Conservation (phyloP, 2,329 filamentous ascomycete genomes). For the Xylaria sp. region DNA sequence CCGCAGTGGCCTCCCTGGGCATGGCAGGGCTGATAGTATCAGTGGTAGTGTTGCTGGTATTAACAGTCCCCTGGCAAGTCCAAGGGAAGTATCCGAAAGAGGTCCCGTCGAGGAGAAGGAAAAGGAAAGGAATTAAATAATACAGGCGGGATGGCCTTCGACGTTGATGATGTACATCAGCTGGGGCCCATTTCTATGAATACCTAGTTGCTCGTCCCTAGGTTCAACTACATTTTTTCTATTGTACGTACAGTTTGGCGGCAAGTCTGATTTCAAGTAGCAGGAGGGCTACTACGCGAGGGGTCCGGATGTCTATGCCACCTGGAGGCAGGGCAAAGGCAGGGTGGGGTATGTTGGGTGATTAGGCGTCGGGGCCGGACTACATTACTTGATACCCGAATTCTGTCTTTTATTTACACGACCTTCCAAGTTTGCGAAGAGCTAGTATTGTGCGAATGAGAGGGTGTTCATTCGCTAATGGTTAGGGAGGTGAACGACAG, state of each 20-base stretch:
- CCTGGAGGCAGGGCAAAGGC: slow-evolving; percentile 15
- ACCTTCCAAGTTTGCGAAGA: slow-evolving; percentile 1
- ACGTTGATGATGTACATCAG: slow-evolving; percentile 1
- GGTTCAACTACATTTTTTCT: slow-evolving; percentile 10
- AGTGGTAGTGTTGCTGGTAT: slow-evolving; percentile 76
- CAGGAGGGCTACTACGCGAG: slow-evolving; percentile 2
- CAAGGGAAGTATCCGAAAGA: slow-evolving; percentile 57
- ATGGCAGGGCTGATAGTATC: slow-evolving; percentile 84
- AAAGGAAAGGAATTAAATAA: slow-evolving; percentile 35
- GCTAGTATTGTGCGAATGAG: neutral
- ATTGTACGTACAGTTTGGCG: slow-evolving; percentile 11
- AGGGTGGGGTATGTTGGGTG: slow-evolving; percentile 15
- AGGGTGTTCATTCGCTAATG: neutral
- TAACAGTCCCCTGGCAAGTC: slow-evolving; percentile 71
- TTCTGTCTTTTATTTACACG: slow-evolving; percentile 19
- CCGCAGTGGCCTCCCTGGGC: slow-evolving; percentile 79
- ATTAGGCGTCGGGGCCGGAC: slow-evolving; percentile 31
- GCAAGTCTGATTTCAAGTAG: slow-evolving; percentile 1
- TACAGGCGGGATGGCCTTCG: neutral
- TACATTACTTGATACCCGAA: slow-evolving; percentile 40
- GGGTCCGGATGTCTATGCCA: slow-evolving; percentile 12
- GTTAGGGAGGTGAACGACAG: neutral
- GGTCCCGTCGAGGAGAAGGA: slow-evolving; percentile 44
- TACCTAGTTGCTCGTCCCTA: neutral
- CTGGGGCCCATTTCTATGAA: neutral